Base-by-base conservation (phyloP, 768 basidiomycete species). In the Coprinellus micaceus region DNA sequence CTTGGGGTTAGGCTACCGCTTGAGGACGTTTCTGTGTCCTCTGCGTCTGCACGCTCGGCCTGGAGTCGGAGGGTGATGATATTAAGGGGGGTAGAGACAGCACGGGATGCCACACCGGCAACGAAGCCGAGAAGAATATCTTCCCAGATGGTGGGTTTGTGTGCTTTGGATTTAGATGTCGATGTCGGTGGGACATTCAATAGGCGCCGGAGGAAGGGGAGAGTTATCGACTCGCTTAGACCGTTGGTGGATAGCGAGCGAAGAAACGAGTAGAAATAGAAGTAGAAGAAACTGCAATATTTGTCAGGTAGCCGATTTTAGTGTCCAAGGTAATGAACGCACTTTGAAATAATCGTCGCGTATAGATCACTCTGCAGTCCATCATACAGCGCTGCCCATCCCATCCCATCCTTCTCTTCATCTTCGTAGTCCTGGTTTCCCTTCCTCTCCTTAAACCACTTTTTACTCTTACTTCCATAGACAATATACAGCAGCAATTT, bases 11-110 rank as follows among this genome's bases (percentile, higher is more conserved):
- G 12, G 26, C 56, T 54, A 7, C 61, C 60, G 21, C 58, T 58
- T 36, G 53, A 49, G 17, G 63, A 59, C 12, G 58, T 54, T 19
- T 59, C 64, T 3, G 48, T 64, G 24, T 69, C 69, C 11, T 74
- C 72, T 4, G 70, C 67, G 4, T 69, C 69, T 19, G 71, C 70
- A 1, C 70, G 63, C 46, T 73, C 74, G 0, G 71, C 79, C 62
- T 85, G 84, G 19, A 83, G 72, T 25, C 75, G 74, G 1, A 84
- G 74, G 2, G 84, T 82, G 41, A 85, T 69, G 40, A 84, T 77
- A 55, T 76, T 80, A 13, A 86, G 69, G 0, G 84, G 85, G 5
- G 78, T 81, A 0, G 82, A 78, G 13, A 83, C 67, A 0, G 77
- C 78, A 22, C 82, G 76, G 40, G 81, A 82, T 1, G 77, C 74